phyloP scores from a whole-genome alignment of 768 basidiomycete genomes.

The Mycena capillaripes region DNA sequence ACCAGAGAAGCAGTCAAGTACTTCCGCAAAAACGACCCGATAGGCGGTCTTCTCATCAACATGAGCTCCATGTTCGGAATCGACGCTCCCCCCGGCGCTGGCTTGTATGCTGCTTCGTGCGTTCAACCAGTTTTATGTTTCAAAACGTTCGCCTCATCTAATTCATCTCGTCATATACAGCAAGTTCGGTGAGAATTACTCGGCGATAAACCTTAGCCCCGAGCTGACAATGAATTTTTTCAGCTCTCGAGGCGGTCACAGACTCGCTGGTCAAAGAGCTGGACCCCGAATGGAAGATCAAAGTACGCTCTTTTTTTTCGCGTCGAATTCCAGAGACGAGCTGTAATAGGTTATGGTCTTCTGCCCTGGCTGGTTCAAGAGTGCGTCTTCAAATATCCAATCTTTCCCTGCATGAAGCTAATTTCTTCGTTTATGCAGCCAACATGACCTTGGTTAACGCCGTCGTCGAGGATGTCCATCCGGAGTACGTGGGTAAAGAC shows the following conservation, averaged over 20 bases:
- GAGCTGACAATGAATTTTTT: neutral
- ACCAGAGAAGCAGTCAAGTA: conserved; percentile 49
- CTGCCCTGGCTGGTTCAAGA: conserved; percentile 39
- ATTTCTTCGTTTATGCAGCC: conserved; percentile 3
- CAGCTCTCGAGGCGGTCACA: conserved; percentile 55
- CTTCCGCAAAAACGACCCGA: conserved; percentile 55
- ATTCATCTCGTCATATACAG: neutral
- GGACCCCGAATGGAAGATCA: conserved; percentile 64
- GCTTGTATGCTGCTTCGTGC: conserved; percentile 45
- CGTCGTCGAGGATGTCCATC: conserved; percentile 28
- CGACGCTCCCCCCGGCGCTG: conserved; percentile 43
- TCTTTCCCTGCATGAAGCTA: neutral
- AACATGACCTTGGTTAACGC: conserved; percentile 37
- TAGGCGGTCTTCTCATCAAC: conserved; percentile 56
- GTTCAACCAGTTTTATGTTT: conserved; percentile 25
- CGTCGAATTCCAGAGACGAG: too few relatives aligned
- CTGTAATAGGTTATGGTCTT: conserved; percentile 24
- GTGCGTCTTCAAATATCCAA: neutral
- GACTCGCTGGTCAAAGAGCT: conserved; percentile 55
- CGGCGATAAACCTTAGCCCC: neutral
- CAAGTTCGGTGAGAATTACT: conserved; percentile 28
- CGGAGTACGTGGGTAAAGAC: conserved; percentile 29
- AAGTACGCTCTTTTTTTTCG: conserved; percentile 43
- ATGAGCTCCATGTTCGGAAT: conserved; percentile 50
- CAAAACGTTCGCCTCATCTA: conserved; percentile 16